phyloP scores from a whole-genome alignment of 495 filamentous ascomycete species.

The Penicilliopsis zonata region DNA sequence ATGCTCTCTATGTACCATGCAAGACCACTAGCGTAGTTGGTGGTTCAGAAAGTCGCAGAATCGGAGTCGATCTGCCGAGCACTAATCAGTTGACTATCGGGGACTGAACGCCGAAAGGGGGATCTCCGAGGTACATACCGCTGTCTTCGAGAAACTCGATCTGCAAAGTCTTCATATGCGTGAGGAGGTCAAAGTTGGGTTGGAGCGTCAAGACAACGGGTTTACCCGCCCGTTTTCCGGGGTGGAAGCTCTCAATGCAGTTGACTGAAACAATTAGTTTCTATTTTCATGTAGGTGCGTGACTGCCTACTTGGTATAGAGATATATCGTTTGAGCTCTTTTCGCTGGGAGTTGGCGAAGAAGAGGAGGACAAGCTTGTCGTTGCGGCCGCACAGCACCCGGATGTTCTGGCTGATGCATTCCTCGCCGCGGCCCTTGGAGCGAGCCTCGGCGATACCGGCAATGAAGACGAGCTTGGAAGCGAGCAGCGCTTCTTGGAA shows the following conservation, averaged over 20 bases:
- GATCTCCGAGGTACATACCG: conserved; percentile 17
- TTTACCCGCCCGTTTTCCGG: conserved; percentile 27
- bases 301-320: conserved; percentile 32
- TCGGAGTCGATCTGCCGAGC: neutral
- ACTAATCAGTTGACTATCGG: neutral
- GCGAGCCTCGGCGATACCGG: conserved; percentile 33
- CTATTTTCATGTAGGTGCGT: neutral
- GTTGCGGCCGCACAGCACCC: conserved; percentile 26
- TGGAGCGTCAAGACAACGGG: conserved; percentile 26
- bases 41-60: neutral
- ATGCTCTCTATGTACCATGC: no score
- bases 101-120: no score
- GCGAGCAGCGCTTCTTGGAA: conserved; percentile 33
- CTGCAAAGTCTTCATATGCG: conserved; percentile 28
- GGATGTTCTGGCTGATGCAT: conserved; percentile 37
- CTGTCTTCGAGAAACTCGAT: conserved; percentile 31
- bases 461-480: conserved; percentile 30
- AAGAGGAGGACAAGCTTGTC: conserved; percentile 26
- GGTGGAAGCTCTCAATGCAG: conserved; percentile 27
- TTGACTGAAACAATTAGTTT: conserved; percentile 14
- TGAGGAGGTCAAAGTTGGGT: conserved; percentile 32
- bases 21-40: neutral
- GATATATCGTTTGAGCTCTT: conserved; percentile 30
- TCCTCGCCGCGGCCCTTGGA: conserved; percentile 37
- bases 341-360: conserved; percentile 35